Conservation (phyloP, 2,329 filamentous ascomycete genomes). For the Waltergamsia citrina region DNA sequence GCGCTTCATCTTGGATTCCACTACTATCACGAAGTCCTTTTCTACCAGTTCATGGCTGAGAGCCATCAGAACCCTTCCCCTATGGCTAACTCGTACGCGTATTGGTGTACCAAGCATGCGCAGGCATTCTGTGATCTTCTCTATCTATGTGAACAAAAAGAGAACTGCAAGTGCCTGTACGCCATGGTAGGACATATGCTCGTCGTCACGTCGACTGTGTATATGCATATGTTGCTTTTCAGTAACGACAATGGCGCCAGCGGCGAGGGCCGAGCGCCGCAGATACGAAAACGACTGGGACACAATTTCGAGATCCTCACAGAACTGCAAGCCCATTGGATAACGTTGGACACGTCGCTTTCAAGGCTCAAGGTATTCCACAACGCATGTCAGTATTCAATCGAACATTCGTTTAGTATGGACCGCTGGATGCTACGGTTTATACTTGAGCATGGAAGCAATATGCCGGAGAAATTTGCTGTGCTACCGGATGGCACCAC, state of each 20-base stretch:
- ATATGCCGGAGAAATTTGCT: neutral
- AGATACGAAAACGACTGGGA: slow-evolving; percentile 25
- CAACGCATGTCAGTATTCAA: slow-evolving; percentile 24
- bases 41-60: slow-evolving; percentile 31
- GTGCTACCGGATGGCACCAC: neutral
- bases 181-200: slow-evolving; percentile 34
- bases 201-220: slow-evolving; percentile 33
- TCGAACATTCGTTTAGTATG: slow-evolving; percentile 24
- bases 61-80: slow-evolving; percentile 3
- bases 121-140: slow-evolving; percentile 28
- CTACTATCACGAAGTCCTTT: slow-evolving; percentile 36
- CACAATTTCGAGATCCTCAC: slow-evolving; percentile 34
- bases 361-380: slow-evolving; percentile 29
- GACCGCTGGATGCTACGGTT: slow-evolving; percentile 32
- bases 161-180: slow-evolving; percentile 29
- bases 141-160: slow-evolving; percentile 21
- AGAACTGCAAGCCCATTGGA: slow-evolving; percentile 28
- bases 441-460: slow-evolving; percentile 11
- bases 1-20: slow-evolving; percentile 28
- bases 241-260: slow-evolving; percentile 22
- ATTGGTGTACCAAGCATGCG: slow-evolving; percentile 28
- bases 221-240: slow-evolving; percentile 35
- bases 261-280: slow-evolving; percentile 10
- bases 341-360: slow-evolving; percentile 7
- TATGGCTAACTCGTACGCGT: slow-evolving; percentile 17